These are phyloP conservation scores for Fusarium camptoceras DNA, from an alignment of 2,329 filamentous ascomycete species.

Conservation along the genomic window DNA sequence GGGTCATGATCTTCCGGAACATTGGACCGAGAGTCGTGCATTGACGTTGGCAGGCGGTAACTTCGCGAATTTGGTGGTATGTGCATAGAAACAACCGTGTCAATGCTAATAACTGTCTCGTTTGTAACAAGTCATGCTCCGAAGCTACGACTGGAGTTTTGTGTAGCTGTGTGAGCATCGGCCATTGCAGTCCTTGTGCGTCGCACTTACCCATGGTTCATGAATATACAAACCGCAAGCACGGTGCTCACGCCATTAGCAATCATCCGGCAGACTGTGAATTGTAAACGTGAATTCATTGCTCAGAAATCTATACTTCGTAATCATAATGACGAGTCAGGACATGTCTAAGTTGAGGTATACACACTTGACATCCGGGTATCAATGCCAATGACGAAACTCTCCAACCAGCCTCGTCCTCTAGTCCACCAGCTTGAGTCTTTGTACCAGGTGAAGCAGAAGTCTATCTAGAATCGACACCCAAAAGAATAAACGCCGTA, in stretches of 20 bases:
- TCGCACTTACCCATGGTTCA: neutral
- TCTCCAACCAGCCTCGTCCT: conserved; percentile 5
- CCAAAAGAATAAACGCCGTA: conserved; percentile 31
- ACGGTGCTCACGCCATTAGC: neutral
- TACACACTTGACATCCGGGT: conserved; percentile 34
- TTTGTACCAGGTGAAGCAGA: neutral
- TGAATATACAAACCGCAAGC: neutral
- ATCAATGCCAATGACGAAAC: conserved; percentile 35
- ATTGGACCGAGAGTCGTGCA: neutral
- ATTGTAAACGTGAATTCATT: neutral
- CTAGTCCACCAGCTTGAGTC: neutral
- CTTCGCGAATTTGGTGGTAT: neutral
- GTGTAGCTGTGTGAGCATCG: neutral
- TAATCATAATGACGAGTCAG: neutral
- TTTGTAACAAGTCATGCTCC: neutral
- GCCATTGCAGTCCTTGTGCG: neutral
- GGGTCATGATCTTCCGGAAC: neutral
- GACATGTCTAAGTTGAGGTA: conserved; percentile 17
- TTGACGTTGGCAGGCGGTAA: neutral
- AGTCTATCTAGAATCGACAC: conserved; percentile 14
- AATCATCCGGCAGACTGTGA: neutral
- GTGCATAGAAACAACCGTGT: neutral
- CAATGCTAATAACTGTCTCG: neutral
- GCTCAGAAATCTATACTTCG: neutral
- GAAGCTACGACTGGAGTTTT: neutral